phyloP scores from a whole-genome alignment of 2,329 filamentous ascomycete species.

The Emergomyces pasteurianus region DNA sequence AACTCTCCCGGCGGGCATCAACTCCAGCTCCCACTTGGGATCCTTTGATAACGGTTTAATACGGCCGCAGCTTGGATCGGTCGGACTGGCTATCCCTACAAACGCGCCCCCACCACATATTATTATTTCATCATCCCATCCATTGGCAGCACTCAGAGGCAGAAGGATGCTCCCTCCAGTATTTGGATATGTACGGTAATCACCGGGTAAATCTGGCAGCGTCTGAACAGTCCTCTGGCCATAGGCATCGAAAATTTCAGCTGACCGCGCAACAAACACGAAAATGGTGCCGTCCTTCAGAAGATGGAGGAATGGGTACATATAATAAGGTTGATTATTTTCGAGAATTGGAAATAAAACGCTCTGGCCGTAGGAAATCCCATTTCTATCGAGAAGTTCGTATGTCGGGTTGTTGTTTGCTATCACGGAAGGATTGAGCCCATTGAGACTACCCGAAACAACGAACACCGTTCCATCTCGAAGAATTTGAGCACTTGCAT shows the following conservation, averaged over 20 bases:
- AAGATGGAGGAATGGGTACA: slow-evolving; percentile 52
- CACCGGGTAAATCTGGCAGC: slow-evolving; percentile 42
- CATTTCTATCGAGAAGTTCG: slow-evolving; percentile 43
- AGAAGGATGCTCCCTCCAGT: slow-evolving; percentile 48
- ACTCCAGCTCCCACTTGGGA: slow-evolving; percentile 45
- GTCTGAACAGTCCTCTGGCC: slow-evolving; percentile 34
- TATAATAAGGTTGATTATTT: slow-evolving; percentile 51
- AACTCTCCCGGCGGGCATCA: slow-evolving; percentile 45
- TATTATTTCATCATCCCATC: slow-evolving; percentile 43
- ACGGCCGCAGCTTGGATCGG: slow-evolving; percentile 46
- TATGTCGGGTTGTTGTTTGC: slow-evolving; percentile 54
- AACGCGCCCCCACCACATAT: slow-evolving; percentile 50
- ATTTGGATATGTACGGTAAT: slow-evolving; percentile 50
- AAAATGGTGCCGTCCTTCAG: slow-evolving; percentile 46
- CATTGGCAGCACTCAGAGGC: slow-evolving; percentile 39
- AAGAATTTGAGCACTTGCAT: slow-evolving; percentile 48
- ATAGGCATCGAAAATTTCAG: slow-evolving; percentile 43
- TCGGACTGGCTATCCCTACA: slow-evolving; percentile 47
- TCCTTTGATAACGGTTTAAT: slow-evolving; percentile 40
- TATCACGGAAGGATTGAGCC: slow-evolving; percentile 41
- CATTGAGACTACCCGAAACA: slow-evolving; percentile 48
- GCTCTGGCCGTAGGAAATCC: slow-evolving; percentile 36
- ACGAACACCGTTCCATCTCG: slow-evolving; percentile 47
- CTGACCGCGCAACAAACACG: slow-evolving; percentile 45
- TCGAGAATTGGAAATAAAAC: slow-evolving; percentile 42